These are phyloP conservation scores for Saccharomyces mikatae DNA, from an alignment of 805 yeast genomes.

Conservation along the genomic window DNA sequence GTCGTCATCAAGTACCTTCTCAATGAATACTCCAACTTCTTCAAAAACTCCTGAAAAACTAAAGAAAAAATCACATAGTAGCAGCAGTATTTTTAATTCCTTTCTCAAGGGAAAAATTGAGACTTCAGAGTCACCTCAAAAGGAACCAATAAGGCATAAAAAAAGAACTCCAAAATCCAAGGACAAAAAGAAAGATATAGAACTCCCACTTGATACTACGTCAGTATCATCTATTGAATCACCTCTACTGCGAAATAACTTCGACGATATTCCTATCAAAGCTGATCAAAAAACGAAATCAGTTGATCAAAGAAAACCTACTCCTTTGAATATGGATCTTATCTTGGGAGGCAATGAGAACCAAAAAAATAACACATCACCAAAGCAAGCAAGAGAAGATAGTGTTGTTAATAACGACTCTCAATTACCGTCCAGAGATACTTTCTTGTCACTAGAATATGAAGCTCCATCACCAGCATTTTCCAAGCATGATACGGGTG, in stretches of 20 bases:
- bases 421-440: neutral
- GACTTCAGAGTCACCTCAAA: constrained; percentile 2
- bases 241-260: neutral
- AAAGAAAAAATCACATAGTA: constrained; percentile 24
- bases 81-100: constrained; percentile 23
- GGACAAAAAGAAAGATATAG: neutral
- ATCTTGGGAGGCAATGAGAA: neutral
- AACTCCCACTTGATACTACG: neutral
- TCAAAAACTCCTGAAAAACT: constrained; percentile 14
- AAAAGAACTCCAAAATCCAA: neutral
- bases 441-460: neutral
- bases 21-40: constrained; percentile 4
- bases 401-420: neutral
- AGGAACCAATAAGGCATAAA: neutral
- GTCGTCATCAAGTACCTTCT: constrained; percentile 14
- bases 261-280: neutral
- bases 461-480: constrained; percentile 2
- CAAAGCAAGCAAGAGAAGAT: neutral
- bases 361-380: neutral
- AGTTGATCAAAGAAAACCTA: constrained; percentile 17
- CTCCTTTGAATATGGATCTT: constrained; percentile 20
- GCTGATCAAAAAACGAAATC: neutral
- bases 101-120: constrained; percentile 15
- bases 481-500: constrained; percentile 36
- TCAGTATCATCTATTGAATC: neutral